Evolutionary conservation across 805 yeast genomes (phyloP).

Genomic region (Myxozyma neotropica): DNA sequence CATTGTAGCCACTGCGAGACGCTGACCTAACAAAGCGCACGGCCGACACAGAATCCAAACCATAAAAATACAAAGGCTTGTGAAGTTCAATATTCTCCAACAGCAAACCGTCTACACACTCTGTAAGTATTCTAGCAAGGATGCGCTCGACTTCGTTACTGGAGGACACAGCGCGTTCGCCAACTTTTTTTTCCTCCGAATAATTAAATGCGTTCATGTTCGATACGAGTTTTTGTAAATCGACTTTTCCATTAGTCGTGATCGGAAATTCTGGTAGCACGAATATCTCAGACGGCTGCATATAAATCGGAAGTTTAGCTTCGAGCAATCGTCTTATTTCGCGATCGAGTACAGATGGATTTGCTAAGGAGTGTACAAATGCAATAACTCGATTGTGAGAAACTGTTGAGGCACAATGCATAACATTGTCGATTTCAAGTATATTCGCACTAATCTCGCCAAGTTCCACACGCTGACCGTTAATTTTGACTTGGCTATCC

Average conservation of each 20-base stretch:
- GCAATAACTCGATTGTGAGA: neutral
- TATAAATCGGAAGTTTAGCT: constrained; percentile 30
- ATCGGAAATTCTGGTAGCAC: constrained; percentile 25
- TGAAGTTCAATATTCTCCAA: neutral
- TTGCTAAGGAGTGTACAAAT: constrained; percentile 5
- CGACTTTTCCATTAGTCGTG: constrained; percentile 33
- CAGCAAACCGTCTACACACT: neutral
- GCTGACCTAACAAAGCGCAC: constrained; percentile 20
- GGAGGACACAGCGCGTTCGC: neutral
- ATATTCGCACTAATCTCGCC: constrained; percentile 37
- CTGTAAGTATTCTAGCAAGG: constrained; percentile 12
- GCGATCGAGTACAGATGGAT: neutral
- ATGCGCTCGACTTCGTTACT: constrained; percentile 11
- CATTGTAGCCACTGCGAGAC: neutral
- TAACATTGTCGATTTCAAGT: constrained; percentile 1
- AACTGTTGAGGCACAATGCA: constrained; percentile 24
- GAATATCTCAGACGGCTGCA: constrained; percentile 33
- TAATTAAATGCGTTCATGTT: neutral
- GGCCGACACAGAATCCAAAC: constrained; percentile 35
- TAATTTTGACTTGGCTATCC: constrained; percentile 39
- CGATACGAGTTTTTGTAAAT: neutral
- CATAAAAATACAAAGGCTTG: constrained; percentile 31
- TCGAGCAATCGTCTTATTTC: neutral
- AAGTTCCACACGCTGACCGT: constrained; percentile 41
- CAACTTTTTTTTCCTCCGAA: neutral